These are phyloP conservation scores for Secale cereale DNA, from an alignment of 176 grass and related monocot genomes.

Conservation along the genomic window DNA sequence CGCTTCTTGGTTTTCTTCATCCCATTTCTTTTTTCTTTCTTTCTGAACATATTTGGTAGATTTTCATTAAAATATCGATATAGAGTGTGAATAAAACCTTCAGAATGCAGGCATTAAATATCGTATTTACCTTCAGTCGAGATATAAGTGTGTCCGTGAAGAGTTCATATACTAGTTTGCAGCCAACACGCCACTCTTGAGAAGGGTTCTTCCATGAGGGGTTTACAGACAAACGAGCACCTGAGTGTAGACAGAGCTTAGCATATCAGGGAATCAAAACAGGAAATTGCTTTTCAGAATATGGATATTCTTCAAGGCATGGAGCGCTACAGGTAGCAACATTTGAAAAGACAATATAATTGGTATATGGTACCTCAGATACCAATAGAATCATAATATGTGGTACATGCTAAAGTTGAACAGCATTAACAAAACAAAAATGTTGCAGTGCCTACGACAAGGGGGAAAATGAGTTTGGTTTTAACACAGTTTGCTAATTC, in stretches of 20 bases:
- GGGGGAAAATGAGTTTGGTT: background rate
- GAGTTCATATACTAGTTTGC: slow-evolving; percentile 91
- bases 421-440: slow-evolving; percentile 2
- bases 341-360: background rate
- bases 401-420: slow-evolving; percentile 6
- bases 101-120: slow-evolving; percentile 17
- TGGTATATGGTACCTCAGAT: background rate
- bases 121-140: slow-evolving; percentile 72
- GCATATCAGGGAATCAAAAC: slow-evolving; percentile 8
- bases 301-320: slow-evolving; percentile 1
- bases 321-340: background rate
- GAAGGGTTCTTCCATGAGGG: slow-evolving; percentile 95
- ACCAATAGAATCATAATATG: background rate
- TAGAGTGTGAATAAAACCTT: slow-evolving; percentile 16
- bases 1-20: slow-evolving; percentile 94
- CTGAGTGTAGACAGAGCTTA: slow-evolving; percentile 44
- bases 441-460: background rate
- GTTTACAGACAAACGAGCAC: slow-evolving; percentile 61
- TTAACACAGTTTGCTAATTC: slow-evolving; percentile 1
- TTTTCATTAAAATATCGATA: slow-evolving; percentile 21
- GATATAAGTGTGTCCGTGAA: slow-evolving; percentile 82
- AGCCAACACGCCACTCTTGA: slow-evolving; percentile 95
- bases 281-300: slow-evolving; percentile 6
- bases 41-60: slow-evolving; percentile 45
- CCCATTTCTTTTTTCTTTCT: slow-evolving; percentile 96